phyloP scores from a whole-genome alignment of 208 protist species.

The Trypanosoma vivax region DNA sequence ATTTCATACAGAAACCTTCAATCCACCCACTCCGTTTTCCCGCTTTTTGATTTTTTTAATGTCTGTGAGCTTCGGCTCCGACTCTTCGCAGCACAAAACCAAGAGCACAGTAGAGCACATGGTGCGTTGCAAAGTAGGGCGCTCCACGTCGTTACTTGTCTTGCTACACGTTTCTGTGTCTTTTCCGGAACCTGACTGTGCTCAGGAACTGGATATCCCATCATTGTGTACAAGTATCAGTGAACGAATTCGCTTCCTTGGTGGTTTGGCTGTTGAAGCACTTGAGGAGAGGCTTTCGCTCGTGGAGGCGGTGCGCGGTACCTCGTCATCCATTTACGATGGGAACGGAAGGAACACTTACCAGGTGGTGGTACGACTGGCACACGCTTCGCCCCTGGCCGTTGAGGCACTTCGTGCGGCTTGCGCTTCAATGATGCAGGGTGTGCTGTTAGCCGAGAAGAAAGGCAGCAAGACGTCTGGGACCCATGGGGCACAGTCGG shows the following conservation, averaged over 20 bases:
- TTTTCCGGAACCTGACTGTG: neutral
- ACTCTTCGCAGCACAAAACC: neutral
- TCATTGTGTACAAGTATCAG: conserved; percentile 5
- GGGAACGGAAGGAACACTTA: neutral
- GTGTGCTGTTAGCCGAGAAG: neutral
- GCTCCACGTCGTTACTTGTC: neutral
- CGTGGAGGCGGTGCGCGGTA: neutral
- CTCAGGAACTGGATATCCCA: conserved; percentile 3
- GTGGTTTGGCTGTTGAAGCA: conserved; percentile 6
- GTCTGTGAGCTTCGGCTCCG: neutral
- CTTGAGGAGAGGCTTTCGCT: neutral
- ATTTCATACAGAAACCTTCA: too few relatives aligned
- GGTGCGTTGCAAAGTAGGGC: neutral
- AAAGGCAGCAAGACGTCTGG: neutral
- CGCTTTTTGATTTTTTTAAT: too few relatives aligned
- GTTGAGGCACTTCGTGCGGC: conserved; percentile 10
- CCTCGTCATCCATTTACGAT: neutral
- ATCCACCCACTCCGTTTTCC: too few relatives aligned
- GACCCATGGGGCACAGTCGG: neutral
- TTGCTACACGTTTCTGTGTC: neutral
- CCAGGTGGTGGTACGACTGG: conserved; percentile 8
- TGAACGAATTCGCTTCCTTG: conserved; percentile 6
- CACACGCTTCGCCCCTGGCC: conserved; percentile 1
- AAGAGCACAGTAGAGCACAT: neutral
- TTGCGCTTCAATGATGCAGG: conserved; percentile 8